Evolutionary conservation across 2,329 filamentous ascomycete species (phyloP), one percentile per base, ranked within the genome.

Genomic region (Apiospora kogelbergensis): DNA sequence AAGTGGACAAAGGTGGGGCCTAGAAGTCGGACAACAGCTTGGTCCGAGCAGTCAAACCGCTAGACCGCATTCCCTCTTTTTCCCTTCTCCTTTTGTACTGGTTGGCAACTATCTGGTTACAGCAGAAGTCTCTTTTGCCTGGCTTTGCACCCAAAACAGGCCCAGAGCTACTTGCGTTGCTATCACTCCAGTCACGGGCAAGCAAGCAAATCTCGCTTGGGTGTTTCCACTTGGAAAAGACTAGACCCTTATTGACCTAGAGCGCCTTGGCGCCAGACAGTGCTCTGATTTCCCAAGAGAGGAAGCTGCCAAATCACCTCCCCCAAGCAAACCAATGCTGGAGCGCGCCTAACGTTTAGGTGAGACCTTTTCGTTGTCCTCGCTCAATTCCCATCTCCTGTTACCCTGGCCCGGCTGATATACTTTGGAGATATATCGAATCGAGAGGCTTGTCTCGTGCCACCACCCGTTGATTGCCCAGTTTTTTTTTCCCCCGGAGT

Each of bases 301-400:
- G 64, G 65, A 65, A 66, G 65, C 67, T 70, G 68, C 60, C 53
- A 60, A 60, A 60, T 60, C 53, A 60, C 53, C 53, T 60, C 20
- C 53, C 53, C 53, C 53, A 67, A 66, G 65, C 66, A 68, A 70
- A 67, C 68, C 67, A 70, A 70, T 66, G 63, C 67, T 63, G 65
- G 71, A 74, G 71, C 74, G 72, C 74, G 72, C 71, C 69, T 72
- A 46, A 69, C 53, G 74, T 74, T 60, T 73, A 76, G 73, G 74
- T 76, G 74, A 76, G 74, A 73, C 72, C 69, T 69, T 69, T 69
- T 72, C 64, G 53, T 37, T 68, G 70, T 67, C 53, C 57, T 67
- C 68, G 68, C 69, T 68, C 70, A 69, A 60, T 71, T 70, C 53
- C 70, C 41, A 65, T 45, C 63, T 44, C 69, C 69, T 69, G 65